Percentiles rank a stretch among this genome's conserved stretches.
These are phyloP conservation scores for Emergomyces orientalis DNA, from an alignment of 2,329 filamentous ascomycete species.

Conservation along the genomic window DNA sequence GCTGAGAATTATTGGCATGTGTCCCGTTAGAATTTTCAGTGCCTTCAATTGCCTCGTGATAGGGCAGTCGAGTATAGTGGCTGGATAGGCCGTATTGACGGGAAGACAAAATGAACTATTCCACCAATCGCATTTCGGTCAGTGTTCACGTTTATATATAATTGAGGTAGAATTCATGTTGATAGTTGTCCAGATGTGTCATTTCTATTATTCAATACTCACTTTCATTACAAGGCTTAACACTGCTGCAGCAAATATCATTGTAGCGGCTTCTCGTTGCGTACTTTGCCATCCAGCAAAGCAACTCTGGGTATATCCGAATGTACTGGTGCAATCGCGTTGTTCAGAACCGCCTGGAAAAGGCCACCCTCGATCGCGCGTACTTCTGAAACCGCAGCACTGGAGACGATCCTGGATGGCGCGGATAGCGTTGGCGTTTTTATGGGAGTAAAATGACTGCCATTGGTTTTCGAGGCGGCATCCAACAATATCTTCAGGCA, in stretches of 20 bases:
- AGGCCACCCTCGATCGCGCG: conserved; percentile 11
- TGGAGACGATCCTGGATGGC: conserved; percentile 12
- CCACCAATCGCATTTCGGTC: neutral
- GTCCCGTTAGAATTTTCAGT: neutral
- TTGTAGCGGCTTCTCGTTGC: conserved; percentile 6
- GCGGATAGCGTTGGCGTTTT: conserved; percentile 12
- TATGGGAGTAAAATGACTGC: conserved; percentile 10
- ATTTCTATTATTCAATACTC: neutral
- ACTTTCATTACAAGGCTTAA: conserved; percentile 7
- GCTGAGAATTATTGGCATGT: neutral
- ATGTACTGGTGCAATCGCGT: conserved; percentile 4
- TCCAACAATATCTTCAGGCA: conserved; percentile 7
- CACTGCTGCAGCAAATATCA: conserved; percentile 10
- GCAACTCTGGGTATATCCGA: conserved; percentile 12
- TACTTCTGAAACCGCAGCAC: conserved; percentile 13
- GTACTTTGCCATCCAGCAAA: conserved; percentile 7
- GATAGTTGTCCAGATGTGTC: neutral
- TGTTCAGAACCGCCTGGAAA: conserved; percentile 8
- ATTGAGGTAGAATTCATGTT: neutral
- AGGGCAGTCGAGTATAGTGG: neutral
- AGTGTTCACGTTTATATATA: neutral
- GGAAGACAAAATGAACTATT: neutral
- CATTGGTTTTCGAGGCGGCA: conserved; percentile 13
- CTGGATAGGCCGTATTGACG: neutral
- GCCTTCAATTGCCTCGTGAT: neutral